phyloP scores from a whole-genome alignment of 2,329 filamentous ascomycete species.

The Nemania abortiva region DNA sequence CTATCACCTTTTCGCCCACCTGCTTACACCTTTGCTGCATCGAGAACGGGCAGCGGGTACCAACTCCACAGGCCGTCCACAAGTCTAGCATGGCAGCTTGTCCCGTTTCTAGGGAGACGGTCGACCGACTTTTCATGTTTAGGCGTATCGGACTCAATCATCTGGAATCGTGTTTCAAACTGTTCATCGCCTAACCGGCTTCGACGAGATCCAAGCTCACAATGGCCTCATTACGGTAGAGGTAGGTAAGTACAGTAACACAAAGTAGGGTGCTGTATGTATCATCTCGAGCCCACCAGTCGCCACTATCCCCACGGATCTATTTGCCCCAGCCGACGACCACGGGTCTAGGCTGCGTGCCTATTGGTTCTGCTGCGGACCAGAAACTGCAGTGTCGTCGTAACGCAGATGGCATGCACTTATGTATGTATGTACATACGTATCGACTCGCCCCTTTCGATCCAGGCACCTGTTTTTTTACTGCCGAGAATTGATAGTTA shows the following conservation, averaged over 20 bases:
- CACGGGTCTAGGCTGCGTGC: conserved; percentile 19
- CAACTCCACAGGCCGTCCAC: conserved; percentile 10
- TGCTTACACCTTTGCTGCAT: conserved; percentile 36
- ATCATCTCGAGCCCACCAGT: conserved; percentile 19
- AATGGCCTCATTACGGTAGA: background rate
- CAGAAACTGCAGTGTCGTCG: conserved; percentile 34
- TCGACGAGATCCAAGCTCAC: conserved; percentile 10
- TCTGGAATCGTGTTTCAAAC: conserved; percentile 31
- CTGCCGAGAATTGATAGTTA: conserved; percentile 20
- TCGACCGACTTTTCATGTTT: conserved; percentile 45
- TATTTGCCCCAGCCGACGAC: conserved; percentile 31
- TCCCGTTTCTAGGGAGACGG: conserved; percentile 39
- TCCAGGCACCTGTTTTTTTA: conserved; percentile 30
- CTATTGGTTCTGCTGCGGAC: conserved; percentile 34
- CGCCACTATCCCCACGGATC: conserved; percentile 37
- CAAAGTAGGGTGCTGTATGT: background rate
- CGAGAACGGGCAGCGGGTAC: conserved; percentile 35
- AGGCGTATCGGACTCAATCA: conserved; percentile 19
- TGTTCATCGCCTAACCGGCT: conserved; percentile 12
- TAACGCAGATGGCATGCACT: conserved; percentile 25
- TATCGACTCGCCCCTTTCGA: conserved; percentile 34
- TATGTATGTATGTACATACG: background rate
- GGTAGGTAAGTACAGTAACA: background rate
- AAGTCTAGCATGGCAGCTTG: conserved; percentile 31
- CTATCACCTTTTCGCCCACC: conserved; percentile 11